Evolutionary conservation across 371 early-diverging fungal species (phyloP), one percentile per base, ranked within the genome.

Genomic region (Lichtheimia ramosa): DNA sequence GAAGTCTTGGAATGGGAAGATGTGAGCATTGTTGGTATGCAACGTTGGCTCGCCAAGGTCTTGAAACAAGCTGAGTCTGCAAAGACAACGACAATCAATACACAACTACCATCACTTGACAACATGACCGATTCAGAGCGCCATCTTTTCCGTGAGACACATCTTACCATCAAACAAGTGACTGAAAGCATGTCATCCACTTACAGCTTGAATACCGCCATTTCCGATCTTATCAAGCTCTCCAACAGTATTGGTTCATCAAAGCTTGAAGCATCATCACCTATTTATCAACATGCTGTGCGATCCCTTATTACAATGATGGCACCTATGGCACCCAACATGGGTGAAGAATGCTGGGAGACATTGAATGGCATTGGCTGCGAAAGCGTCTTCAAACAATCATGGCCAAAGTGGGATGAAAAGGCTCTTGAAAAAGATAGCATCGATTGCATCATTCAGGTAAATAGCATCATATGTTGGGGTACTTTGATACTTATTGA

Each of bases 1-100:
- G 96, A 95, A 59, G 93, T 92, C 5, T 73, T 97, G 3, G 88
- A 92, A 63, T 97, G 96, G 95, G 95, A 97, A 58, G 92, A 92
- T 46, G 69, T 81, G 24, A 93, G 93, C 61, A 93, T 96, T 52
- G 83, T 94, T 6, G 97, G 97, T 7, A 94, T 95, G 92, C 89
- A 90, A 67, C 79, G 96, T 34, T 96, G 92, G 89, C 70, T 94
- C 48, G 54, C 70, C 40, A 83, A 86, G 39, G 82, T 88, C 1
- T 64, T 74, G 5, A 76, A 74, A 16, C 43, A 73, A 1, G 69
- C 75, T 2, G 57, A 64, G 41, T 39, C 63, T 12, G 55, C 48
- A 6, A 28, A 58, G 5, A n/a, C 24, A 10, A 49, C 57, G 10
- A 40, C 27, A 1, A 0, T 54, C 4, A 43, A 39, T 8, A 25